Conservation (phyloP, 2,329 filamentous ascomycete species). For the Pseudonectria foliicola region DNA sequence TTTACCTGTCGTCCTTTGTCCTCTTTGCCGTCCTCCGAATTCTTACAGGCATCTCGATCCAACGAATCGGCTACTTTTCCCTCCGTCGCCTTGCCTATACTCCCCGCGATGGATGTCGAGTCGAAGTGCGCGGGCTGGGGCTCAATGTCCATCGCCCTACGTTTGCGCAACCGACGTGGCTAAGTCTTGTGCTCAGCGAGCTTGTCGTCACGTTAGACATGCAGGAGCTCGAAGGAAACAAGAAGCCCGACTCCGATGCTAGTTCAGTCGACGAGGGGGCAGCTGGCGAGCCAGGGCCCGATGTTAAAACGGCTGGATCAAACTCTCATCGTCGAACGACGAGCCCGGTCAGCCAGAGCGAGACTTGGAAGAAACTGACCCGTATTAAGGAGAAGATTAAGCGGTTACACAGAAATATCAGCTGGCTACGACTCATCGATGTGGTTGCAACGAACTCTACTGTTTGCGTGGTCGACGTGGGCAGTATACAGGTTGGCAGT, state of each 20-base stretch:
- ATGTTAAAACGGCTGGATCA: conserved; percentile 16
- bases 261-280: conserved; percentile 22
- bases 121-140: conserved; percentile 84
- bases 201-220: conserved; percentile 78
- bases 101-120: conserved; percentile 77
- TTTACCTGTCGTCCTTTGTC: conserved; percentile 88
- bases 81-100: conserved; percentile 86
- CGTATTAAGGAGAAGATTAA: conserved; percentile 80
- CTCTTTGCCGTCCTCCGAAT: conserved; percentile 90
- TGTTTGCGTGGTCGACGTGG: conserved; percentile 71
- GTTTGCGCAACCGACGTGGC: conserved; percentile 94
- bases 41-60: conserved; percentile 88
- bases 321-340: conserved; percentile 9
- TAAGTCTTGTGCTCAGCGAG: conserved; percentile 83
- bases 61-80: conserved; percentile 88
- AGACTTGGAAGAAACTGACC: conserved; percentile 75
- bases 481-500: conserved; percentile 75
- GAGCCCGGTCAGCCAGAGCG: conserved; percentile 42
- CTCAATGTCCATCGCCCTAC: conserved; percentile 87
- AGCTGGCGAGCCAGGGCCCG: conserved; percentile 17
- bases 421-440: conserved; percentile 86
- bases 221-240: conserved; percentile 51
- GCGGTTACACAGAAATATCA: conserved; percentile 74
- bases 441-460: conserved; percentile 76
- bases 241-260: conserved; percentile 20